Base-by-base conservation (phyloP, 2,329 filamentous ascomycete genomes). In the Talaromyces piceae region DNA sequence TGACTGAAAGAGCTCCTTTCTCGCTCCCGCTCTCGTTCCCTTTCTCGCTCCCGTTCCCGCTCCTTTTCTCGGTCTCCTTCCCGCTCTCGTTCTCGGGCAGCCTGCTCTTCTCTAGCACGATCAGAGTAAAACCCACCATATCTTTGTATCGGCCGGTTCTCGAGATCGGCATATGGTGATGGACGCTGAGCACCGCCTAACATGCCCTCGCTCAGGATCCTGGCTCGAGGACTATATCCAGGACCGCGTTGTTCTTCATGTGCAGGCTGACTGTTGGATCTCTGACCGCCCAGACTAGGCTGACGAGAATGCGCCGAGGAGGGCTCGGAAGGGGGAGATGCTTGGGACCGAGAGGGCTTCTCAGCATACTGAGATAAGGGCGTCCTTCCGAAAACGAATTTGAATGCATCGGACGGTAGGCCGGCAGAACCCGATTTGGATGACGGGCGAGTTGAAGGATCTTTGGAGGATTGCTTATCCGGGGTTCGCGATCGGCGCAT, bases 401-500 rank as follows among this genome's bases (percentile, higher is more conserved):
- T 66, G 22, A 61, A 54, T 48, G 66, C 63, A 12, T 72, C 69
- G 2, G 57, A 47, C 1, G 63, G 57, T 12, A 61, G 59, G 11
- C 65, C 63, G 8, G 67, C 66, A n/a, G 65, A 63, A 5, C 67
- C 67, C 0, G 69, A 71, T 33, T 63, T 63, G 26, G 69, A 63
- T 43, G 69, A 71, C 2, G 64, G 60, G 11, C 68, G 64, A 13
- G 60, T 58, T 5, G 61, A 54, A 37, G 63, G 61, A 7, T 60
- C 60, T 57, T 66, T 82, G 74, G 69, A 81, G 80, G 50, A 76
- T 44, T 77, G 73, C 54, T 83, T 82, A 41, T 89, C 86, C n/a
- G 86, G 86, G 0, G 86, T 89, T 52, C 87, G 82, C 2, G 86
- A 86, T 54, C 85, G 77, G 55, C 84, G 77, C 64, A 79, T 85